Evolutionary conservation across 148 eudicot genomes (phyloP), one percentile per base, ranked within the genome.

Genomic region (Rheum nobile): DNA sequence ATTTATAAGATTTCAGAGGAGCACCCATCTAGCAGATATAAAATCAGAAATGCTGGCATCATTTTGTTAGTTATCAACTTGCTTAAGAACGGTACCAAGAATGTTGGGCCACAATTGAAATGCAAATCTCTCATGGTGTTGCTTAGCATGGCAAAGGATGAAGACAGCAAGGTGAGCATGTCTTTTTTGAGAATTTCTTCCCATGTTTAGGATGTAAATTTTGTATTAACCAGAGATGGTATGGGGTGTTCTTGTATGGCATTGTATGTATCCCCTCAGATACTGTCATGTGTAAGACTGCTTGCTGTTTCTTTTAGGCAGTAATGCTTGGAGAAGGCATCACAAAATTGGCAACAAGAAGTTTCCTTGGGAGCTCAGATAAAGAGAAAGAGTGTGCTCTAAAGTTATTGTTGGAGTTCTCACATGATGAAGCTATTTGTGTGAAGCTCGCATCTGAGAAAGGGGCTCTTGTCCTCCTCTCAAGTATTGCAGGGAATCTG

Each of bases 381-480:
- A 79, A 77, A 76, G 91, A 88, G 81, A 88, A 72, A 71, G 90
- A 86, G 77, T 74, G 4, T 70, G 92, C 88, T 44, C 83, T 88
- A 73, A 86, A 79, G 83, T 72, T 88, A 78, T 76, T 88, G 79
- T 74, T 85, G n/a, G 85, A 85, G 48, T 78, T 88, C 72, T 83
- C 90, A 67, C 76, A 42, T 32, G 84, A 83, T 65, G 82, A 85
- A 75, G 77, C 84, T 71, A 83, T 82, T 50, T 85, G 90, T 79
- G 77, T 67, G 28, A 85, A 85, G 67, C 79, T 88, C 80, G 90
- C 90, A 71, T 86, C 86, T 74, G 92, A 86, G 71, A 88, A 88
- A 82, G 92, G 92, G 24, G 90, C 88, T 28, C 76, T 85, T 72
- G 83, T 88, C 77, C 85, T 88, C 46, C 88, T 88, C 52, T 83